Conservation (phyloP, 805 yeast genomes). For the Wickerhamiella lipophila region DNA sequence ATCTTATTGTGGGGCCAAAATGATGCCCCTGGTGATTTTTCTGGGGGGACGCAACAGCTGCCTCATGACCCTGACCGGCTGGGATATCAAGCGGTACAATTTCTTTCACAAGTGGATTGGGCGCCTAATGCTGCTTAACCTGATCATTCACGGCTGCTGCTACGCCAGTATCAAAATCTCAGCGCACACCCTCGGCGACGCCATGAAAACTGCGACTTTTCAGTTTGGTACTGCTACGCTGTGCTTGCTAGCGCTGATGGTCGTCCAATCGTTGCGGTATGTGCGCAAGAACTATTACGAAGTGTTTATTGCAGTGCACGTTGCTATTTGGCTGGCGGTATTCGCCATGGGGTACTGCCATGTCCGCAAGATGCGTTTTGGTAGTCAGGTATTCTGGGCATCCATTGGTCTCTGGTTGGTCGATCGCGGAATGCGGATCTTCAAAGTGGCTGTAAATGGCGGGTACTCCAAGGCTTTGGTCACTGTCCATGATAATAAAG, state of each 20-base stretch:
- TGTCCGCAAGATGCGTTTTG: constrained; percentile 17
- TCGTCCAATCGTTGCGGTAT: background rate
- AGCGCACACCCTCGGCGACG: constrained; percentile 43
- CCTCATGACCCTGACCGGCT: constrained; percentile 38
- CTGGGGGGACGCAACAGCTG: constrained; percentile 63
- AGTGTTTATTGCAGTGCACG: background rate
- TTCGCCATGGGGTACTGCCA: constrained; percentile 28
- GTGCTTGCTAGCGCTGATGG: background rate
- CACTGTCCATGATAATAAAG: constrained; percentile 12
- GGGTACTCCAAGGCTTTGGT: constrained; percentile 18
- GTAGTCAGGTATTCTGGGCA: constrained; percentile 14
- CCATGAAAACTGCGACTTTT: constrained; percentile 36
- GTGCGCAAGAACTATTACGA: constrained; percentile 3
- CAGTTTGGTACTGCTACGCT: constrained; percentile 35
- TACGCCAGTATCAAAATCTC: constrained; percentile 21
- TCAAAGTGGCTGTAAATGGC: constrained; percentile 46
- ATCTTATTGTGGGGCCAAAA: constrained; percentile 1
- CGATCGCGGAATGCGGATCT: constrained; percentile 46
- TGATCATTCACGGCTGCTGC: constrained; percentile 38
- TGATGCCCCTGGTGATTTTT: constrained; percentile 38
- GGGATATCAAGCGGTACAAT: constrained; percentile 34
- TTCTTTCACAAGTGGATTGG: constrained; percentile 55
- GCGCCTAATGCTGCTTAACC: constrained; percentile 37
- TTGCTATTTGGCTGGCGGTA: background rate
- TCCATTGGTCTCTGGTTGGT: constrained; percentile 49